Conservation (phyloP, 2,329 filamentous ascomycete genomes). For the Aspergillus versicolor region DNA sequence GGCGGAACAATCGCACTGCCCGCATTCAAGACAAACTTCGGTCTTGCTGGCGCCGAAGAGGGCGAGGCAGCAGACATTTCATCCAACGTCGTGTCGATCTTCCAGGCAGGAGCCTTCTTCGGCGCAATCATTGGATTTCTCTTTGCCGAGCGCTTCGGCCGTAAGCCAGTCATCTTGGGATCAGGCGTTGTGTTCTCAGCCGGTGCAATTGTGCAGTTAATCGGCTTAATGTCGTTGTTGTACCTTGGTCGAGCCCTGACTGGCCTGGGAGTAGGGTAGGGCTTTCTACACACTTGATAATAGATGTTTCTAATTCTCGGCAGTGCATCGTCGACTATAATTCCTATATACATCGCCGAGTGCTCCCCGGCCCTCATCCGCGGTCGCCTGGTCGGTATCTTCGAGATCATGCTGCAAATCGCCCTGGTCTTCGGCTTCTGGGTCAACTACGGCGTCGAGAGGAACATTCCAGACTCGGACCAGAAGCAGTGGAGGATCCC, state of each 20-base stretch:
- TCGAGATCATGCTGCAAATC: constrained; percentile 54
- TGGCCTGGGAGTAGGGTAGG: constrained; percentile 51
- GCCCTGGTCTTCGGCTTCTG: constrained; percentile 47
- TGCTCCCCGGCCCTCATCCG: constrained; percentile 56
- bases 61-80: constrained; percentile 59
- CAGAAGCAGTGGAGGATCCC: constrained; percentile 36
- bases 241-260: constrained; percentile 54
- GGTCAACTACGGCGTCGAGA: constrained; percentile 54
- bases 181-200: no score
- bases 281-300: no score
- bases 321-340: constrained; percentile 51
- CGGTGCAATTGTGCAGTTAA: no score
- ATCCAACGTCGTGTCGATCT: constrained; percentile 73
- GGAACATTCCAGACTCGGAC: constrained; percentile 22
- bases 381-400: constrained; percentile 54
- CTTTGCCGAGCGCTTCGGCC: constrained; percentile 48
- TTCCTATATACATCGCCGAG: constrained; percentile 58
- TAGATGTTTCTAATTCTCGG: no score
- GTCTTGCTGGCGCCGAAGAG: constrained; percentile 52
- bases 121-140: constrained; percentile 65
- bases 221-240: constrained; percentile 32
- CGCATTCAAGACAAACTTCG: constrained; percentile 68
- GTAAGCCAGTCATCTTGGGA: no score
- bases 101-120: constrained; percentile 81
- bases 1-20: constrained; percentile 70